Evolutionary conservation across 805 yeast species (phyloP).

Genomic region (Teunomyces atbi): DNA sequence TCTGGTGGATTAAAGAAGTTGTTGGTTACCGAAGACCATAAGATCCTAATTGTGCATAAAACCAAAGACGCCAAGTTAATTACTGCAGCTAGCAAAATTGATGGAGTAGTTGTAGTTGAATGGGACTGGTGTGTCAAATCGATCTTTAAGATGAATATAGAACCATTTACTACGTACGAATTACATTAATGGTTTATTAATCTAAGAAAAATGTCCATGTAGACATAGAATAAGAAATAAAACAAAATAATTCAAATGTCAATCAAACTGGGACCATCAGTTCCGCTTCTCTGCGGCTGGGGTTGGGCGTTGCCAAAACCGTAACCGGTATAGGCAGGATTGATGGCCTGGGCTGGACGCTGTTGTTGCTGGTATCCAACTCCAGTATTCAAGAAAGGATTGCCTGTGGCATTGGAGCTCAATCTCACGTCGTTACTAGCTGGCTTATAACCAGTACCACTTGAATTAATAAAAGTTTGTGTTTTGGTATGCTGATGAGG

Average conservation of each 20-base stretch:
- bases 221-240: not conserved
- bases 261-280: constrained; percentile 46
- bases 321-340: constrained; percentile 87
- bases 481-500: constrained; percentile 92
- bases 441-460: constrained; percentile 78
- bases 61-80: constrained; percentile 36
- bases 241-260: constrained; percentile 30
- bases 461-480: constrained; percentile 77
- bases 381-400: constrained; percentile 66
- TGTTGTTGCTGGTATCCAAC: constrained; percentile 34
- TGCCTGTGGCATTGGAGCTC: constrained; percentile 44
- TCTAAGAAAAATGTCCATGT: not conserved
- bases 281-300: constrained; percentile 23
- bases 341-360: constrained; percentile 40
- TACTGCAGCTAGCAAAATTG: constrained; percentile 17
- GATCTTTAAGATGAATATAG: constrained; percentile 47
- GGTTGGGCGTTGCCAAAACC: constrained; percentile 83
- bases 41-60: constrained; percentile 31
- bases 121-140: constrained; percentile 67
- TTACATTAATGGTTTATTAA: constrained; percentile 4
- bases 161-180: constrained; percentile 19
- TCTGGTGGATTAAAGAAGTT: constrained; percentile 15
- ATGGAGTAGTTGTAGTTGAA: constrained; percentile 41
- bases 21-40: constrained; percentile 8
- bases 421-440: constrained; percentile 32